Evolutionary conservation across 1,139 yeast species (phyloP).

Genomic region (Wickerhamomyces sp.): DNA sequence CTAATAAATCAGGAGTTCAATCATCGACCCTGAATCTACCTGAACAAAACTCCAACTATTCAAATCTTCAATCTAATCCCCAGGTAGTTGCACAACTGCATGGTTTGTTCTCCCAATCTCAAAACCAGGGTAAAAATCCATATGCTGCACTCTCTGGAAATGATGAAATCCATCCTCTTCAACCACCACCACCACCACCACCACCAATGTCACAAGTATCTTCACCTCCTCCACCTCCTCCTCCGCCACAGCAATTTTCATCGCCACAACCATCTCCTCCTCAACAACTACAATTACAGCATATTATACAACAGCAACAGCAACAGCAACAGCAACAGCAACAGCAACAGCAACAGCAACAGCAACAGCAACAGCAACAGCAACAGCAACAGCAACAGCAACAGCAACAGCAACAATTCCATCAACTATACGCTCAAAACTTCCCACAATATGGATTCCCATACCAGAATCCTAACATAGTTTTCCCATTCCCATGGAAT

Average conservation of each 20-base stretch:
- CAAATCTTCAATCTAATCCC: neutral
- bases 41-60: no score
- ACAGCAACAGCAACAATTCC: neutral
- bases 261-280: neutral
- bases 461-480: neutral
- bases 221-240: neutral
- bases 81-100: neutral
- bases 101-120: neutral
- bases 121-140: neutral
- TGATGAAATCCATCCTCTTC: neutral
- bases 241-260: neutral
- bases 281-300: neutral
- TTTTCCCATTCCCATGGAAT: neutral
- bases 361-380: conserved; percentile 1
- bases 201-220: neutral
- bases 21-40: no score
- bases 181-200: neutral
- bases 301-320: neutral
- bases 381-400: conserved; percentile 1
- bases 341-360: neutral
- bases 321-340: neutral
- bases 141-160: neutral
- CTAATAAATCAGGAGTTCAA: neutral
- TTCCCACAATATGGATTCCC: no score
- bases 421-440: neutral